Percentiles rank a stretch among this genome's conserved stretches.
Evolutionary conservation across 441 rosid genomes (phyloP).

Genomic region (Jatropha podagrica): DNA sequence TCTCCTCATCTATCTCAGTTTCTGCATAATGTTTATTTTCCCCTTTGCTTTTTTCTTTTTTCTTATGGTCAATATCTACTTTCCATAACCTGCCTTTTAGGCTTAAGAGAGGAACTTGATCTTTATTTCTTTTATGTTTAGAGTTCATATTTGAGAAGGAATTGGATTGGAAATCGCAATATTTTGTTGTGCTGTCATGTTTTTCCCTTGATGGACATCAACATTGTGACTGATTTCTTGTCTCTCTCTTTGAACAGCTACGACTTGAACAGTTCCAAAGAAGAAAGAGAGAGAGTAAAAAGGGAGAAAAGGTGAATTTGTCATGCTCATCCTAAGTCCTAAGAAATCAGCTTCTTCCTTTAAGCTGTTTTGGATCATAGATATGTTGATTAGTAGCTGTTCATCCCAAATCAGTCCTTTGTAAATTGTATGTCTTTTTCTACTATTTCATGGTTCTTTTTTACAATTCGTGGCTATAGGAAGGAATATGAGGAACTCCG

Average conservation of each 20-base stretch:
- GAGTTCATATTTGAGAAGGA: no score
- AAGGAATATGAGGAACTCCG: conserved; percentile 80
- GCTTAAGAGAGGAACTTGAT: no score
- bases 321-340: conserved; percentile 6
- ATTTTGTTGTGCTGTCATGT: background rate
- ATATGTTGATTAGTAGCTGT: background rate
- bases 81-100: background rate
- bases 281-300: conserved; percentile 59
- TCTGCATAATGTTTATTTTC: background rate
- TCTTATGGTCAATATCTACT: background rate
- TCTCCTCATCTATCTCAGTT: background rate
- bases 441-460: conserved; percentile 8
- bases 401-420: background rate
- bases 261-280: conserved; percentile 70
- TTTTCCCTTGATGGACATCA: conserved; percentile 11
- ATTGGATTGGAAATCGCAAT: background rate
- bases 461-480: conserved; percentile 42
- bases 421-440: background rate
- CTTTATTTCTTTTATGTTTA: no score
- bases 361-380: background rate
- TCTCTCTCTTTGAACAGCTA: conserved; percentile 36
- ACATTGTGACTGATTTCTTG: conserved; percentile 13
- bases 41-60: background rate
- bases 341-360: conserved; percentile 14
- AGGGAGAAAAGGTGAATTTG: conserved; percentile 58